Percentiles rank a stretch among this genome's conserved stretches.
These are phyloP conservation scores for Plectosphaerella sp. DNA, from an alignment of 2,329 filamentous ascomycete genomes.

Conservation along the genomic window DNA sequence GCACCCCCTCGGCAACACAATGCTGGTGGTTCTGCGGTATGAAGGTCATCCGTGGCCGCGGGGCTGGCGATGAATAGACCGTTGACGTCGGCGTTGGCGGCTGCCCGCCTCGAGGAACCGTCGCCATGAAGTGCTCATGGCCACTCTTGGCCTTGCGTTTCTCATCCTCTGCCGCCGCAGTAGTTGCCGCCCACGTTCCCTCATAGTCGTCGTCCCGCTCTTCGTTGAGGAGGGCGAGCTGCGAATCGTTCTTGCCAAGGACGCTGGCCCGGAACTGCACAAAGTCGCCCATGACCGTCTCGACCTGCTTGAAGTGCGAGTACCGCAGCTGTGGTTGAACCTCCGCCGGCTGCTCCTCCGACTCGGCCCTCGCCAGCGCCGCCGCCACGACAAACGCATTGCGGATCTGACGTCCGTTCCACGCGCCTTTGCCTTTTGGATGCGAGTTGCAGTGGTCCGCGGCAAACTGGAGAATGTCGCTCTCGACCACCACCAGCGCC, in stretches of 20 bases:
- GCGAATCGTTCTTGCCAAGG: background rate
- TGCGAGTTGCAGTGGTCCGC: background rate
- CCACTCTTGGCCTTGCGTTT: too few relatives aligned
- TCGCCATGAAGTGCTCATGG: too few relatives aligned
- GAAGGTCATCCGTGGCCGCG: too few relatives aligned
- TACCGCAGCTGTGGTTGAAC: background rate
- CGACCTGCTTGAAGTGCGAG: background rate
- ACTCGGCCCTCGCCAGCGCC: constrained; percentile 21
- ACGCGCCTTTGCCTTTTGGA: constrained; percentile 7
- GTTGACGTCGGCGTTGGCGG: too few relatives aligned
- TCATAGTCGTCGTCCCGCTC: background rate
- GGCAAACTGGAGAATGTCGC: constrained; percentile 15
- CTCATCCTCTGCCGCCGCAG: background rate
- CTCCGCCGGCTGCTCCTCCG: background rate
- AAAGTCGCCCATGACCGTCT: background rate
- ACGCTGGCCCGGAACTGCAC: background rate
- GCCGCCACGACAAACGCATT: constrained; percentile 31
- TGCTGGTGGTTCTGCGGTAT: too few relatives aligned
- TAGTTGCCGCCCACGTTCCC: background rate
- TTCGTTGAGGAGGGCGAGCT: background rate
- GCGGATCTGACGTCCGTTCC: constrained; percentile 33
- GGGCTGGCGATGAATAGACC: too few relatives aligned
- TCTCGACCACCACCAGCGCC: background rate
- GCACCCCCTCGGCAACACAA: too few relatives aligned
- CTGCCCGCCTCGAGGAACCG: too few relatives aligned